Base-by-base conservation (phyloP, 1,284 basidiomycete species). In the Ceratorhiza oryzae-sativae region DNA sequence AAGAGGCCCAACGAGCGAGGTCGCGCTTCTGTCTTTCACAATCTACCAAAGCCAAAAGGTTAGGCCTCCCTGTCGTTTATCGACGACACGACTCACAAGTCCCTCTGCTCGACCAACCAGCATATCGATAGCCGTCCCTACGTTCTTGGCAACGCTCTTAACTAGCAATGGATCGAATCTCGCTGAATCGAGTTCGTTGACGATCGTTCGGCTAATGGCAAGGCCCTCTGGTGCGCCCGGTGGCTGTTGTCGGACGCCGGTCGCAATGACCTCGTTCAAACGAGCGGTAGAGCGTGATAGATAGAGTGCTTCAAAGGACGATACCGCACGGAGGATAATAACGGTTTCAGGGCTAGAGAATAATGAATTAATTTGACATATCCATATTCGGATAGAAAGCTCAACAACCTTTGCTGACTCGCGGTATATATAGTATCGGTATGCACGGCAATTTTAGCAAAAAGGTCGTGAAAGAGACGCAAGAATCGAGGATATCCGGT, bases 391-490 rank as follows among this genome's bases (percentile, higher is more conserved):
- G n/a, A n/a, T n/a, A n/a, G n/a, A n/a, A n/a, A n/a, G n/a, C n/a
- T n/a, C n/a, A n/a, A n/a, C 59, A 36, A 93, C 93, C 93, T 95
- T 81, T 98, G 96, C 63, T 91, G 86, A 5, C 86, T 84, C 60
- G 88, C 86, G 0, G 88, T 90, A 79, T 98, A 98, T 3, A 92
- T 83, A 0, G 96, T 97, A 79, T 98, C 95, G 0, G 96, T 97
- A 77, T 97, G 93, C 3, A 97, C 90, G 0, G 94, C 88, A 60
- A 98, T 95, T 79, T 95, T 95, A 20, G 91, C 89, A 79, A 98
- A 98, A 80, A 98, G 97, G 48, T 95, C 94, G 71, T 98, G 95
- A 80, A 98, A 95, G 12, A 97, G 84, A 13, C 97, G 87, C 6
- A 98, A 80, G 2, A 98, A 83, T 61, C 87, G 87, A 0, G 94